phyloP scores from a whole-genome alignment of 2,329 filamentous ascomycete species.

The Fusarium verticillioides region DNA sequence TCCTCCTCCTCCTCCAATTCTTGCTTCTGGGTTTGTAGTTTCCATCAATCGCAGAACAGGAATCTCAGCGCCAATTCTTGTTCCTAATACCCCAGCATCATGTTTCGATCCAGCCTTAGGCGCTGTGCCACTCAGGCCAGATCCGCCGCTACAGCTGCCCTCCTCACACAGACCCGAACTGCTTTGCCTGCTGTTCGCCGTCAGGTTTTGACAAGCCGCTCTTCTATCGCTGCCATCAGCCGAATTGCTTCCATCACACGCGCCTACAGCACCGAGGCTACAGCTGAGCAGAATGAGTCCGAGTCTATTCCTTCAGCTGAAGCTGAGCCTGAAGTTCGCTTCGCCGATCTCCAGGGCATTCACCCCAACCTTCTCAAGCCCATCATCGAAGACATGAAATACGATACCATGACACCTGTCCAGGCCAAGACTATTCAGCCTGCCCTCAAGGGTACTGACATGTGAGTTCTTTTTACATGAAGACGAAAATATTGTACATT shows the following conservation, averaged over 20 bases:
- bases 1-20: conserved; percentile 10
- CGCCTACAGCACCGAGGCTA: conserved; percentile 55
- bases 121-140: conserved; percentile 54
- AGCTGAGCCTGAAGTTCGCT: conserved; percentile 51
- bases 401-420: conserved; percentile 91
- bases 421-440: conserved; percentile 85
- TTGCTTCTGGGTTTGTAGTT: conserved; percentile 13
- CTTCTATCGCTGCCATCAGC: conserved; percentile 32
- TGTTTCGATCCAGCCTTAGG: conserved; percentile 54
- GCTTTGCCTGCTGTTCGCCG: conserved; percentile 42
- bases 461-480: conserved; percentile 67
- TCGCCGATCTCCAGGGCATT: conserved; percentile 64
- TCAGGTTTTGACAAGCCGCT: conserved; percentile 34
- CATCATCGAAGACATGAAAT: conserved; percentile 77
- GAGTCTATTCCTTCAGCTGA: conserved; percentile 14
- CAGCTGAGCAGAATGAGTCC: conserved; percentile 38
- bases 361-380: conserved; percentile 72
- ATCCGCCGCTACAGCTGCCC: conserved; percentile 45
- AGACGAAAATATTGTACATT: neutral
- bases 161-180: conserved; percentile 46
- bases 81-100: conserved; percentile 20
- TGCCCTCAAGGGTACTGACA: conserved; percentile 81
- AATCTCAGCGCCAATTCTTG: conserved; percentile 2
- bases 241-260: conserved; percentile 44
- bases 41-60: conserved; percentile 18